These are phyloP conservation scores for Xanthoconium purpureum DNA, from an alignment of 768 basidiomycete genomes.

Conservation along the genomic window DNA sequence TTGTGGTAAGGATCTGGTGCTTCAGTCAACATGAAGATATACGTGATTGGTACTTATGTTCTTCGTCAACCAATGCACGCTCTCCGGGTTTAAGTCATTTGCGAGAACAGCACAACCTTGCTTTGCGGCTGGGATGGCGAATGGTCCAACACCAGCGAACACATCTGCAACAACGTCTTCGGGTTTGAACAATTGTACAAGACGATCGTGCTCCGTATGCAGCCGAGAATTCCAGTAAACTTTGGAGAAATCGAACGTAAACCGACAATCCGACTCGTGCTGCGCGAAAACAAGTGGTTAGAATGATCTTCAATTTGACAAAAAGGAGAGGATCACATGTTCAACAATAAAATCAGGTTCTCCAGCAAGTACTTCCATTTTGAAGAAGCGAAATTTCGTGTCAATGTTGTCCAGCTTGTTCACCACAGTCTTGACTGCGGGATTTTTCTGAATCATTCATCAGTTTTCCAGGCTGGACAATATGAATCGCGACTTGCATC, in stretches of 20 bases:
- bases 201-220: slow-evolving; percentile 84
- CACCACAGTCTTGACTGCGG: slow-evolving; percentile 78
- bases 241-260: slow-evolving; percentile 90
- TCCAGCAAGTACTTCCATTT: slow-evolving; percentile 96
- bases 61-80: slow-evolving; percentile 67
- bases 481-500: slow-evolving; percentile 56
- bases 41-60: slow-evolving; percentile 82
- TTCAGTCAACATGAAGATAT: slow-evolving; percentile 18
- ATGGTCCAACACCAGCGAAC: slow-evolving; percentile 97
- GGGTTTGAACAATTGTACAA: slow-evolving; percentile 70
- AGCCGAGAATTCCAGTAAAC: slow-evolving; percentile 99
- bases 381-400: slow-evolving; percentile 84
- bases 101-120: slow-evolving; percentile 87
- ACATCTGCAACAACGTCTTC: slow-evolving; percentile 87
- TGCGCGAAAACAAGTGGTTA: slow-evolving; percentile 30
- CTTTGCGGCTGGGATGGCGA: slow-evolving; percentile 89
- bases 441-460: slow-evolving; percentile 70
- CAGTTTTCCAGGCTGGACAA: neutral
- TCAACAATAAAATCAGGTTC: slow-evolving; percentile 83
- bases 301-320: neutral
- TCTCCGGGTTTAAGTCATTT: slow-evolving; percentile 92
- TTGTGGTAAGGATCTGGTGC: slow-evolving; percentile 2
- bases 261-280: slow-evolving; percentile 83
- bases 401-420: slow-evolving; percentile 91
- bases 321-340: slow-evolving; percentile 55